phyloP scores from a whole-genome alignment of 345 rosid genomes.

The Limnanthes douglasii region DNA sequence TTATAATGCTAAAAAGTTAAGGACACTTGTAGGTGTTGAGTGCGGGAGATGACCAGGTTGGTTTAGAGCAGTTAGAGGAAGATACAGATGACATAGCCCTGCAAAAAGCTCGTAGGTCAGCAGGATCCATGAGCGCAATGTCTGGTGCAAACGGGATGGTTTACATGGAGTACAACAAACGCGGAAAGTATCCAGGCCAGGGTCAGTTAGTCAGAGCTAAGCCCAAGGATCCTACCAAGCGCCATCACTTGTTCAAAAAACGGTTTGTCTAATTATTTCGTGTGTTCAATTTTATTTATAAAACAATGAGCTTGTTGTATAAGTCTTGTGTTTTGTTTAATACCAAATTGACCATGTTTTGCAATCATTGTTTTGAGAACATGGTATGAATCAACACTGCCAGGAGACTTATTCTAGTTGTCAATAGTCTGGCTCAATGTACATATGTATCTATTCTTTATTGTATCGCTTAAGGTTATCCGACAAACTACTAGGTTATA shows the following conservation, averaged over 20 bases:
- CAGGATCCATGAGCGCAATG: slow-evolving; percentile 73
- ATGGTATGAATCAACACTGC: too few species aligned
- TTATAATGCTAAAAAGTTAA: too few species aligned
- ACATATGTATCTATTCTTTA: too few species aligned
- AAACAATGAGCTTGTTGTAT: too few species aligned
- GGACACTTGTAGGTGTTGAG: slow-evolving; percentile 71
- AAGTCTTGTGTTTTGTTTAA: too few species aligned
- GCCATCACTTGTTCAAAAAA: slow-evolving; percentile 58
- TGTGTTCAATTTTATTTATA: too few species aligned
- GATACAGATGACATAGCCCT: slow-evolving; percentile 83
- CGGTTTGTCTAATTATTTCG: slow-evolving; percentile 38
- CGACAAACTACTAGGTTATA: too few species aligned
- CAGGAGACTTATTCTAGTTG: too few species aligned
- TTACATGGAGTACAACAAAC: slow-evolving; percentile 79
- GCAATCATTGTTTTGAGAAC: too few species aligned
- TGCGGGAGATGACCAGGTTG: slow-evolving; percentile 78
- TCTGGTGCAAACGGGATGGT: slow-evolving; percentile 86
- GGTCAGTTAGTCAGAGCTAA: slow-evolving; percentile 38
- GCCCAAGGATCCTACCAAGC: slow-evolving; percentile 76
- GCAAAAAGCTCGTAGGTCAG: slow-evolving; percentile 45
- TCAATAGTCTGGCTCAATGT: too few species aligned
- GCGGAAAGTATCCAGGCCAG: slow-evolving; percentile 13
- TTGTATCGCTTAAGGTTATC: too few species aligned
- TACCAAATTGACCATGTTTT: too few species aligned
- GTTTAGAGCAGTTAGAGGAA: slow-evolving; percentile 78